Percentiles rank a stretch among this genome's conserved stretches.
phyloP scores from a whole-genome alignment of 202 grass and related monocot species.

The Schoenoplectus tabernaemontani region DNA sequence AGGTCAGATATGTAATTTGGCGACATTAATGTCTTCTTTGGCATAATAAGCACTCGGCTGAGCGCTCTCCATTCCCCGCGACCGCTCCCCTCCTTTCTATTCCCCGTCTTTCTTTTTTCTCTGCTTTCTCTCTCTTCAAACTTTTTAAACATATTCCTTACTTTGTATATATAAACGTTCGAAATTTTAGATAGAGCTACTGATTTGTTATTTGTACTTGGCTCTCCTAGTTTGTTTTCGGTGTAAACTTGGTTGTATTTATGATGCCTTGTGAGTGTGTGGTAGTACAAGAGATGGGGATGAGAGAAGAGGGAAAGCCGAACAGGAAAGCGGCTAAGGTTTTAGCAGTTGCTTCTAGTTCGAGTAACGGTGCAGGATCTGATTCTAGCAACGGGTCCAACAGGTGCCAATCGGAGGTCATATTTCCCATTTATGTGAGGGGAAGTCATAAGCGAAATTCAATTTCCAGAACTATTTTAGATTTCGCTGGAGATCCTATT shows the following conservation, averaged over 20 bases:
- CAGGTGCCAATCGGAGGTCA: constrained; percentile 51
- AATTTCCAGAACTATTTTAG: constrained; percentile 41
- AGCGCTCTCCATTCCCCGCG: constrained; percentile 39
- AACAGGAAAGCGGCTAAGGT: constrained; percentile 25
- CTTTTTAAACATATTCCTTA: neutral
- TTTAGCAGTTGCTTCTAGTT: neutral
- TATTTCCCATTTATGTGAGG: constrained; percentile 94
- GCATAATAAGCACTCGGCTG: neutral
- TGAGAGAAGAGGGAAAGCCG: constrained; percentile 33
- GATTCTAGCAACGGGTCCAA: constrained; percentile 25
- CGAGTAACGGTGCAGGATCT: constrained; percentile 1
- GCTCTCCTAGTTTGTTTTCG: no score
- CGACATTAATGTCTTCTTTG: neutral
- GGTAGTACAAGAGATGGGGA: constrained; percentile 51
- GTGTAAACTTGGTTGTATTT: neutral
- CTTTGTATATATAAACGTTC: neutral
- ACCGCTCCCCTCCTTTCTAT: constrained; percentile 25
- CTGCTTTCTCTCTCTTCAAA: neutral
- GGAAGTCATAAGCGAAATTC: constrained; percentile 42
- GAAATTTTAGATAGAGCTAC: constrained; percentile 16
- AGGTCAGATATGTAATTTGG: constrained; percentile 11
- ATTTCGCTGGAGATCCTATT: constrained; percentile 64
- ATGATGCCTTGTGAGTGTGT: constrained; percentile 73
- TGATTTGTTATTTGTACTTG: neutral
- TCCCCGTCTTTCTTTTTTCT: neutral